Evolutionary conservation across 179 eudicot species (phyloP), one percentile per base, ranked within the genome.

Genomic region (Gypsophila paniculata): DNA sequence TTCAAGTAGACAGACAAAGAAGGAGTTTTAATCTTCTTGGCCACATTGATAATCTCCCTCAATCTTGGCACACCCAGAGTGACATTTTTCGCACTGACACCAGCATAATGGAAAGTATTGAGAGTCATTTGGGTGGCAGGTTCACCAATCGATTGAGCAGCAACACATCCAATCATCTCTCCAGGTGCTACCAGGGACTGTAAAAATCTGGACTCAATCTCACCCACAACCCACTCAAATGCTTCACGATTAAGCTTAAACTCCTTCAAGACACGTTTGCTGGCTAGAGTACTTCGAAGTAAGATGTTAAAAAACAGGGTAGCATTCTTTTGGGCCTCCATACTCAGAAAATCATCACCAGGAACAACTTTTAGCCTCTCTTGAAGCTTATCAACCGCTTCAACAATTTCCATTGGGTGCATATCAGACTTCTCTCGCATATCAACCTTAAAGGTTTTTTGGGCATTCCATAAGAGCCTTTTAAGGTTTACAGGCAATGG

Each of bases 31-130:
- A 93, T 95, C 78, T 93, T 95, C 75, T 95, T 95, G 66, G 99
- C 99, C 77, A 95, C 99, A 63, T 93, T 95, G 74, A 95, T 93
- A 57, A 95, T 95, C 75, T 95, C 99, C 77, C 96, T 87, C 89
- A 95, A 85, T 85, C 99, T 80, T 11, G 99, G 99, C 77, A 95
- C 99, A 70, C 98, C 98, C 34, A 95, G 88, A 72, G 99, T 93
- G 72, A 95, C 99, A 85, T 95, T 95, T 86, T 95, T 95, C 21
- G 99, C 99, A 88, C 99, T 95, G 69, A 95, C 99, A 90, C 99
- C 99, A 86, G 99, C 98, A 89, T 87, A 95, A 49, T 95, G 99
- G 77, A 95, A 95, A 49, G 99, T 95, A 67, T 95, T 95, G 4
- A 95, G 89, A 25, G 99, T 95, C 99, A 95, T 95, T 67, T 95